phyloP scores from a whole-genome alignment of 352 stramenopile genomes.

The Aphanomyces cochlioides region DNA sequence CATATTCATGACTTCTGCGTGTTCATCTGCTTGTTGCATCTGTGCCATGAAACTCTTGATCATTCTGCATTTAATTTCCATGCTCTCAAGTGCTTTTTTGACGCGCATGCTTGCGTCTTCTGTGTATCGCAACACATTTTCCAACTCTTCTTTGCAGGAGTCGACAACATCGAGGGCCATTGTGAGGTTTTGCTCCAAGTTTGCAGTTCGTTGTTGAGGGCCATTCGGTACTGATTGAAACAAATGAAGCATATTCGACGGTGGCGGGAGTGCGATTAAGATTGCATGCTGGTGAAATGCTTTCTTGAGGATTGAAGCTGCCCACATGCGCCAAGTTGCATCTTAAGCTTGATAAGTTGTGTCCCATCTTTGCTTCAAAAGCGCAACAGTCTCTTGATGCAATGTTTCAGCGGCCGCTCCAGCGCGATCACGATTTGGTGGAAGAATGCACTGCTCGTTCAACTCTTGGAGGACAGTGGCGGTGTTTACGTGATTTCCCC shows the following conservation, averaged over 20 bases:
- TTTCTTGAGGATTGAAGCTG: neutral
- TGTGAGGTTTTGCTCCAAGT: neutral
- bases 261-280: neutral
- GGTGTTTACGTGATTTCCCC: too few species aligned
- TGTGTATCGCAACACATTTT: neutral
- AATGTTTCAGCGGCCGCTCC: neutral
- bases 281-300: neutral
- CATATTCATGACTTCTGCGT: too few species aligned
- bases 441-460: conserved; percentile 4
- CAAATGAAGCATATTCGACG: neutral
- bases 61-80: neutral
- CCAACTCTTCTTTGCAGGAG: too few species aligned
- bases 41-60: neutral
- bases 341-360: neutral
- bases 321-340: neutral
- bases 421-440: neutral
- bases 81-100: neutral
- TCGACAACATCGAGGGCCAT: neutral
- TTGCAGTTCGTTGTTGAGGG: neutral
- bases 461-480: too few species aligned
- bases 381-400: neutral
- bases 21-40: conserved; percentile 26
- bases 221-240: neutral
- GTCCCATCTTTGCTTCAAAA: neutral
- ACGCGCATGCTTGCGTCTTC: neutral